Conservation (phyloP, 225 moss, liverwort and hornwort genomes). For the Physcomitrellopsis africana region DNA sequence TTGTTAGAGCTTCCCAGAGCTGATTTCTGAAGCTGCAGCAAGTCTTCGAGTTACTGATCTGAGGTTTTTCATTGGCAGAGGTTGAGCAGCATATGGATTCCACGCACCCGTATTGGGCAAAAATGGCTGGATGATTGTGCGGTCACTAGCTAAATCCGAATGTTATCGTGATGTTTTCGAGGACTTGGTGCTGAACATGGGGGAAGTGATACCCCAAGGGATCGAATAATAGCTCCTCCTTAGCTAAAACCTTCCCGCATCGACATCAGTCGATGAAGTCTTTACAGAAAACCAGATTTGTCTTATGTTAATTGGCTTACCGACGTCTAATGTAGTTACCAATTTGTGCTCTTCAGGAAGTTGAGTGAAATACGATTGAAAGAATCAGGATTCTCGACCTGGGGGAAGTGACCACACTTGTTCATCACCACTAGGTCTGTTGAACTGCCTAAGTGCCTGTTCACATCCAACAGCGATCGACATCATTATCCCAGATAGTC, state of each 20-base stretch:
- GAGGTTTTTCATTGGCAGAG: neutral
- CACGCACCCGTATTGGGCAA: neutral
- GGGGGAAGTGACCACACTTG: slow-evolving; percentile 55
- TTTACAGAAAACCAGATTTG: neutral
- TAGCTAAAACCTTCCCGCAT: neutral
- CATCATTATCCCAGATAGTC: slow-evolving; percentile 1
- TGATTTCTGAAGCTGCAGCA: neutral
- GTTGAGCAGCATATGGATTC: neutral
- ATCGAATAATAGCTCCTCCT: neutral
- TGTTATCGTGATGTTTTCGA: neutral
- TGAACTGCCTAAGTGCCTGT: slow-evolving; percentile 45
- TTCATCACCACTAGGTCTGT: slow-evolving; percentile 41
- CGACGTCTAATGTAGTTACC: neutral
- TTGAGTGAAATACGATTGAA: slow-evolving; percentile 44
- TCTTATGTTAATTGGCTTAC: neutral
- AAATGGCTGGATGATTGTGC: neutral
- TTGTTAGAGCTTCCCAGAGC: neutral
- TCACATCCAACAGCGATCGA: slow-evolving; percentile 4
- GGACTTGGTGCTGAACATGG: too few species aligned
- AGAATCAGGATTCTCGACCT: slow-evolving; percentile 40
- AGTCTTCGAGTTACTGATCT: neutral
- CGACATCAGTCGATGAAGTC: neutral
- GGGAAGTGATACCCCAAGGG: neutral
- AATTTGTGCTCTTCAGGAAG: slow-evolving; percentile 28
- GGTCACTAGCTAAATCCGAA: neutral